Base-by-base conservation (phyloP, 768 basidiomycete genomes). In the Boletus rufocinnamomeus region DNA sequence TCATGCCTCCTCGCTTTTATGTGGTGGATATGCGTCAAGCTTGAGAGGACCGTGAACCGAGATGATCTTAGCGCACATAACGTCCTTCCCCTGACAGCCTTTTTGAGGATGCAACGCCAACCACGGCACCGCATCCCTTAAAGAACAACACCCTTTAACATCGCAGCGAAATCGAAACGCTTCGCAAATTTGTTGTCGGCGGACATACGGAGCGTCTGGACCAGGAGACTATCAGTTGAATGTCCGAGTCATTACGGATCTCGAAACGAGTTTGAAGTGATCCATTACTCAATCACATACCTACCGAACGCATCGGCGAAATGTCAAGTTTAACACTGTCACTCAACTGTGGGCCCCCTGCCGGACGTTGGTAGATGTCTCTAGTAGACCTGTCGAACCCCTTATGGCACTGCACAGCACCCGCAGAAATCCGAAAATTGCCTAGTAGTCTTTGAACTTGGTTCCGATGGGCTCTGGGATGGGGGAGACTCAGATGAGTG, bases 1-100 rank as follows among this genome's bases (percentile, higher is more conserved):
- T 57, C 16, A 2, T 1, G n/a, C 11, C 6, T 35, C 21, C 21
- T n/a, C 34, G 13, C 46, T 59, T 65, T 56, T 61, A 56, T 56
- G 16, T 14, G 4, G 6, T 3, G 16, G 1, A 14, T n/a, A 17
- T 3, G 8, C 16, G 6, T n/a, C n/a, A 3, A 49, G n/a, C 47
- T 2, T 4, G 2, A 11, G 2, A 35, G 34, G 21, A 14, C 46
- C 23, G 28, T 8, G 10, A 48, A 53, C 17, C 17, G 11, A n/a
- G 30, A 52, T 25, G 10, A 27, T 54, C 32, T 43, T 23, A 3
- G 27, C 30, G n/a, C 27, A 6, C 27, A n/a, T n/a, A n/a, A n/a
- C n/a, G 30, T 4, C 9, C 28, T 45, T 23, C 23, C 52, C 56
- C n/a, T 30, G 41, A 6, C 21, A 5, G 32, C 2, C 19, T 40